Base-by-base conservation (phyloP, 2,329 filamentous ascomycete species). In the Hypoxylon sp. region DNA sequence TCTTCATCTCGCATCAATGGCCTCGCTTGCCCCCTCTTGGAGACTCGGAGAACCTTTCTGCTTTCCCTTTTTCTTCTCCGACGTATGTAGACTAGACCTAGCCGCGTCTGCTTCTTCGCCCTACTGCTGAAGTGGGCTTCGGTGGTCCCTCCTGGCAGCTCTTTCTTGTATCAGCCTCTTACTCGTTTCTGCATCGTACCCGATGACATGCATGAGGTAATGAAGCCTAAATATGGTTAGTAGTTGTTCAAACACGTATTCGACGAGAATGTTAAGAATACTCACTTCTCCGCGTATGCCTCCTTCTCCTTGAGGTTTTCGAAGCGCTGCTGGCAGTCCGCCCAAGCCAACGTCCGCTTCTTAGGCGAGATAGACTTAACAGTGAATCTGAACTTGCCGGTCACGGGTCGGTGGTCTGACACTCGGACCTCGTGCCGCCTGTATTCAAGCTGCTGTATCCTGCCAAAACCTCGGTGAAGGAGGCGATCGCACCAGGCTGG, bases 401-500 rank as follows among this genome's bases (percentile, higher is more conserved):
- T 97, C 31, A 99, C 96, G 8, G 96, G 96, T 71, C 96, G 87
- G 80, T 99, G 96, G 78, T 99, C 96, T 32, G 93, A 97, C 4
- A 95, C 92, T 67, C 91, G 87, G 35, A 98, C 91, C 79, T 98
- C 96, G 80, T 98, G 95, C 53, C 96, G 85, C 54, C 87, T 85
- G 80, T 99, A 99, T 71, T 97, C 93, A 53, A 94, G 82, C 80
- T 98, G 94, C 80, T 93, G 91, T 74, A 98, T 90, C 62, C 92
- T 89, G 29, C 93, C 93, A 11, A 91, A 81, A 21, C 93, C 93
- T 21, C 94, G 88, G 77, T 93, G 97, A n/a, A 99, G 83, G 39
- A 99, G 82, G 37, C 96, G 89, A 82, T 99, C 96, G 79, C 96
- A 99, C 96, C 96, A 99, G 0, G 96, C 96, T 0, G 96, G 96